These are phyloP conservation scores for Entelexis sorbosivorans DNA, from an alignment of 1,139 yeast species.

Conservation along the genomic window DNA sequence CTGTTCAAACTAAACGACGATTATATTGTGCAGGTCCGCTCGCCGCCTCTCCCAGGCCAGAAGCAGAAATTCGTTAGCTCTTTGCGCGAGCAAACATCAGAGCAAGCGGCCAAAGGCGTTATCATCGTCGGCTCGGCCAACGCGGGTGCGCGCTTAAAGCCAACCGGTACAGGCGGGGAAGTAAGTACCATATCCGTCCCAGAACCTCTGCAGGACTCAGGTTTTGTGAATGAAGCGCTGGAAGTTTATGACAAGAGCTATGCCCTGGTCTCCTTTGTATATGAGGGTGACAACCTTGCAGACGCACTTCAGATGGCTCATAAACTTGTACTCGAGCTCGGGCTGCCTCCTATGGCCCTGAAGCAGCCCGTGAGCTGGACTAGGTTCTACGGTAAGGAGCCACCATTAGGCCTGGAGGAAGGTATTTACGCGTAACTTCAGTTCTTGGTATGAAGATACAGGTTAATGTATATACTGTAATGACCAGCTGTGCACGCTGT, in stretches of 20 bases:
- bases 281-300: slow-evolving; percentile 77
- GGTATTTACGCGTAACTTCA: slow-evolving; percentile 52
- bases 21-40: slow-evolving; percentile 63
- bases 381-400: slow-evolving; percentile 69
- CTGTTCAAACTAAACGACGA: slow-evolving; percentile 33
- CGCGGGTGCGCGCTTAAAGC: slow-evolving; percentile 31
- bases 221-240: slow-evolving; percentile 27
- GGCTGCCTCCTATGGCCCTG: slow-evolving; percentile 31
- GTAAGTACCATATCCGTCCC: slow-evolving; percentile 11
- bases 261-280: slow-evolving; percentile 42
- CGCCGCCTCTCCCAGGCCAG: slow-evolving; percentile 69
- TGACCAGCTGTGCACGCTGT: no score
- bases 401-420: slow-evolving; percentile 61
- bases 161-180: neutral
- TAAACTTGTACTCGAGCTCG: slow-evolving; percentile 31
- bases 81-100: slow-evolving; percentile 31
- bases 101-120: slow-evolving; percentile 33
- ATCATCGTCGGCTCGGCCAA: slow-evolving; percentile 63
- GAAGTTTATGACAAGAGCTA: slow-evolving; percentile 4
- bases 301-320: slow-evolving; percentile 56
- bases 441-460: neutral
- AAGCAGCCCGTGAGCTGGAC: slow-evolving; percentile 66
- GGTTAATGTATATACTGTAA: neutral
- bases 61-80: slow-evolving; percentile 43
- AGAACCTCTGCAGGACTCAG: slow-evolving; percentile 27